phyloP scores from a whole-genome alignment of 2,329 filamentous ascomycete genomes.

The Chaetomiaceae sp. region DNA sequence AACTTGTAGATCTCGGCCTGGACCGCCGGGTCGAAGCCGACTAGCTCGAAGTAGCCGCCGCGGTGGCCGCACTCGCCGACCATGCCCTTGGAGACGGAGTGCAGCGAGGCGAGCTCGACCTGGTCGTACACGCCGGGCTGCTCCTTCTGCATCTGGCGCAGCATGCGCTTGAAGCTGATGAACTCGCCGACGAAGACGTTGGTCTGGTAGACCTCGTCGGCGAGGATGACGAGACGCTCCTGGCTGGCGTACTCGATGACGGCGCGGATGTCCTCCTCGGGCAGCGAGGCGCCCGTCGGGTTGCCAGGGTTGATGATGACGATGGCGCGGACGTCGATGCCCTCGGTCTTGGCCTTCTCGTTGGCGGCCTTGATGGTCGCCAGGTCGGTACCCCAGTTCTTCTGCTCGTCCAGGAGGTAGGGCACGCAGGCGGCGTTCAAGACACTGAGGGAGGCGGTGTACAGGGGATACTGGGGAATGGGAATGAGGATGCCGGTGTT shows the following conservation, averaged over 20 bases:
- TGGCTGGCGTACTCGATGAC: constrained; percentile 85
- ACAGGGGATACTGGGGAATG: constrained; percentile 96
- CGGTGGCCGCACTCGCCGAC: constrained; percentile 97
- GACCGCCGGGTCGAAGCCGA: constrained; percentile 80
- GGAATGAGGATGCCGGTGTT: constrained; percentile 84
- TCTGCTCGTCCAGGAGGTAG: constrained; percentile 85
- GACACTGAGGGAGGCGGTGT: constrained; percentile 85
- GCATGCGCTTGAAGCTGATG: constrained; percentile 87
- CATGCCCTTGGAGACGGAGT: constrained; percentile 97
- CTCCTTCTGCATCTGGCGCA: constrained; percentile 75
- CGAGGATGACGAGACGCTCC: constrained; percentile 82
- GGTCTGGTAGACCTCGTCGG: constrained; percentile 98
- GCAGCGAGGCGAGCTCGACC: constrained; percentile 85
- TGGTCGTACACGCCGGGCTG: constrained; percentile 71
- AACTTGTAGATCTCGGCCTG: constrained; percentile 97
- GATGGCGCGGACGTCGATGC: constrained; percentile 84
- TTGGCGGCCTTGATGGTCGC: constrained; percentile 70
- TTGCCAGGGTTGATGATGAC: constrained; percentile 99
- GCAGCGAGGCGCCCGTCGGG: constrained; percentile 84
- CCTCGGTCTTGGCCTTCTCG: constrained; percentile 67
- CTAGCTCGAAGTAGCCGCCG: constrained; percentile 94
- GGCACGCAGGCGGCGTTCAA: constrained; percentile 84
- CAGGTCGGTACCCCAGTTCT: constrained; percentile 83
- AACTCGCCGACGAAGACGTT: constrained; percentile 96
- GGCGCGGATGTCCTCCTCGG: constrained; percentile 70